Base-by-base conservation (phyloP, 441 rosid species). In the Pelargonium cotyledonis region DNA sequence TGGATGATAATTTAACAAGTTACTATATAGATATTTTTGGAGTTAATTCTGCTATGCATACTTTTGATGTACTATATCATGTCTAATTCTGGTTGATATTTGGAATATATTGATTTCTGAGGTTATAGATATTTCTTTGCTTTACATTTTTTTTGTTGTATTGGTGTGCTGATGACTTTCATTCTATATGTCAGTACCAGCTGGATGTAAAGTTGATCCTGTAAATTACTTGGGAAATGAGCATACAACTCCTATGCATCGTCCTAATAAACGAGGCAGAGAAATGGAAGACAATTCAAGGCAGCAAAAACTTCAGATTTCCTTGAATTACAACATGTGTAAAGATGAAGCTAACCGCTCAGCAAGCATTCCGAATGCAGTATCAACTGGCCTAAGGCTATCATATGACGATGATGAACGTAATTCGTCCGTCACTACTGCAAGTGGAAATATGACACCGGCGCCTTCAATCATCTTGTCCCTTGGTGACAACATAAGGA, bases 371-470 rank as follows among this genome's bases (percentile, higher is more conserved):
- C 86, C 79, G 6, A 79, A 82, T 62, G 83, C 83, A 15, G 91
- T 91, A 16, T 91, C 95, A 58, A 91, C 97, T 58, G 95, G 97
- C 51, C 72, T 91, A 76, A 83, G 89, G 74, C 81, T 91, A 10
- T 90, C 96, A 0, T 86, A 86, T 74, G 92, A 88, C 65, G 91
- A 88, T 60, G 93, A 90, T 78, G 89, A 85, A 47, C 90, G 73
- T 40, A 89, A 87, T 74, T 91, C 97, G 15, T 85, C 91, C 71
- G 84, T 87, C 47, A 85, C 95, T 73, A 84, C 86, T 67, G 93
- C 89, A 11, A 87, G 88, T 72, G 91, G 95, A 69, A 87, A 86
- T 72, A 78, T 86, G 86, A 71, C 78, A 18, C 77, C 83, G 29
- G 72, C 86, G 4, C 85, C 84, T 35, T 83, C 89, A 21, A 68